A percentile compares a stretch with the other conserved stretches of the same genome.
Conservation (phyloP, 2,329 filamentous ascomycete species). For the Westerdykella ornata region DNA sequence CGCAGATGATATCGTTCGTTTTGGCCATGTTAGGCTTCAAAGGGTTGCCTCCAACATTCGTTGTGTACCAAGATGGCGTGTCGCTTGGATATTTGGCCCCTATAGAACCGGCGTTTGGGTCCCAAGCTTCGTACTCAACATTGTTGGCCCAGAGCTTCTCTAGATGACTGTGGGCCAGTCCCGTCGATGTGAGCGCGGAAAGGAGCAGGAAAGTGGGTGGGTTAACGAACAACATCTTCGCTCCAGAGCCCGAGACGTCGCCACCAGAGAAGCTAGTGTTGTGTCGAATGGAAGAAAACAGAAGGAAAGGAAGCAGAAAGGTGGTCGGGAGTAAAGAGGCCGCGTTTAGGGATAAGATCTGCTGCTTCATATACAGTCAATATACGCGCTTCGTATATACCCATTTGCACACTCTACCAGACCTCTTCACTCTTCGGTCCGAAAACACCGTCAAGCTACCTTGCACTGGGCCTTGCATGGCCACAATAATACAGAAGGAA, state of each 20-base stretch:
- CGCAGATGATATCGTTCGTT: constrained; percentile 22
- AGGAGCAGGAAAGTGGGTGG: constrained; percentile 1
- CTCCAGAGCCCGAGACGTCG: too few species aligned
- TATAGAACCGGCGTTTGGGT: constrained; percentile 11
- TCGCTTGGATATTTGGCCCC: constrained; percentile 6
- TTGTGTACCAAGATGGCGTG: constrained; percentile 17
- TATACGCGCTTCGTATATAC: too few species aligned
- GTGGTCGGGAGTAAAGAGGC: too few species aligned
- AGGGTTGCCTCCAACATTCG: constrained; percentile 21
- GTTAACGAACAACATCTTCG: background rate
- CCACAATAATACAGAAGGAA: too few species aligned
- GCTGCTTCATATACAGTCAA: too few species aligned
- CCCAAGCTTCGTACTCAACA: constrained; percentile 13
- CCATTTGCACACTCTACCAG: too few species aligned
- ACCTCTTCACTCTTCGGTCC: too few species aligned
- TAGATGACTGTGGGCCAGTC: constrained; percentile 20
- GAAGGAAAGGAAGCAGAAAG: too few species aligned
- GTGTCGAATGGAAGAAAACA: too few species aligned
- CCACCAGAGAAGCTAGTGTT: too few species aligned
- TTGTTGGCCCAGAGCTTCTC: constrained; percentile 12
- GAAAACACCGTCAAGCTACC: too few species aligned
- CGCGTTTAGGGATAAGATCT: background rate
- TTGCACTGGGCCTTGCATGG: too few species aligned
- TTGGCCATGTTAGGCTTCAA: constrained; percentile 16
- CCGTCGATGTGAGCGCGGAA: constrained; percentile 12